Percentiles rank a stretch among this genome's conserved stretches.
phyloP scores from a whole-genome alignment of 164 flowering plant genomes.

The Aristolochia contorta region DNA sequence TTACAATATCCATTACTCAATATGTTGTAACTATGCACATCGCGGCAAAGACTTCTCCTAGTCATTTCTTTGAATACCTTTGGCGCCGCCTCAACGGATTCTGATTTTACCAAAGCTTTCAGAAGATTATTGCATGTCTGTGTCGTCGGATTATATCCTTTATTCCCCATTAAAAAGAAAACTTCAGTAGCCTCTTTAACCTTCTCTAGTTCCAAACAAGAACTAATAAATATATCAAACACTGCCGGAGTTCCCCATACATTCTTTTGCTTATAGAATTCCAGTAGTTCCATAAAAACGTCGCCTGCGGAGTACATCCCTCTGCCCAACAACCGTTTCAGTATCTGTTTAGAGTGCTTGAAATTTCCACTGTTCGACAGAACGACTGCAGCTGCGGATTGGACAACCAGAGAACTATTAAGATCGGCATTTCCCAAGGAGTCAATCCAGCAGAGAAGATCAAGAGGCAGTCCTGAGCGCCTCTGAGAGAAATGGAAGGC shows the following conservation, averaged over 20 bases:
- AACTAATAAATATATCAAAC: conserved; percentile 2
- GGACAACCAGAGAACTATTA: neutral
- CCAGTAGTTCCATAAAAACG: neutral
- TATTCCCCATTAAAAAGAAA: neutral
- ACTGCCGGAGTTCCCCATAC: neutral
- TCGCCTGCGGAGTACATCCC: neutral
- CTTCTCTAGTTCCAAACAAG: conserved; percentile 4
- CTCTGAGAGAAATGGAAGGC: neutral
- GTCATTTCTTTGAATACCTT: conserved; percentile 5
- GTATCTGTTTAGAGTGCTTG: neutral
- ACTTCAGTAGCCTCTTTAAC: neutral
- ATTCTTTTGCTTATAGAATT: neutral
- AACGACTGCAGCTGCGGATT: conserved; percentile 1
- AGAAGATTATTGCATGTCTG: conserved; percentile 8
- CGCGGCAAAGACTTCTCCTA: neutral
- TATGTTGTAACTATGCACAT: too few species aligned
- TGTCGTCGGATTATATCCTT: conserved; percentile 1
- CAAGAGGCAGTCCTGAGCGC: neutral
- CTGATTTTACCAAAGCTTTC: neutral
- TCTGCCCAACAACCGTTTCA: neutral
- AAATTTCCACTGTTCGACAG: neutral
- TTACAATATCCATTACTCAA: too few species aligned
- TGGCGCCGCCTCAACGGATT: neutral
- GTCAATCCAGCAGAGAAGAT: neutral
- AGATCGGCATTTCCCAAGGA: neutral